Evolutionary conservation across 2,329 filamentous ascomycete species (phyloP).

Genomic region (Ophidiomyces ophidiicola): DNA sequence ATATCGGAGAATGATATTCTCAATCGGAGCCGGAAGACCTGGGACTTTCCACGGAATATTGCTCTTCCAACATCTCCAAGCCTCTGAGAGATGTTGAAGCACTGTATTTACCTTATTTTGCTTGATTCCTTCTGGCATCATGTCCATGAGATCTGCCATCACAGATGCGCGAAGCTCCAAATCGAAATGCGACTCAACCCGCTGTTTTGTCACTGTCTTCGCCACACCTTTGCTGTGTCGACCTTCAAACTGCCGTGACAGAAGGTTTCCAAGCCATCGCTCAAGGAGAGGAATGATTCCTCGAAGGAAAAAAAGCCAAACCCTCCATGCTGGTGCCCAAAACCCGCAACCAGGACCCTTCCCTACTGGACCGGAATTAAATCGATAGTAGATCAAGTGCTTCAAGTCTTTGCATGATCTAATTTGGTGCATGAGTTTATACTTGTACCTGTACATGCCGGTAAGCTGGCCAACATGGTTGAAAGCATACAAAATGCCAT

Average conservation of each 20-base stretch:
- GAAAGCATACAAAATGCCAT: constrained; percentile 98
- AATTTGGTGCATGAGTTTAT: constrained; percentile 99
- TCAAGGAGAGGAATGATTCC: constrained; percentile 95
- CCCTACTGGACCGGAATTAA: constrained; percentile 91
- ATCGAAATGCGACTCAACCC: constrained; percentile 97
- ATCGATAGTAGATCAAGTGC: constrained; percentile 97
- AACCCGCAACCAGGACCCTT: constrained; percentile 97
- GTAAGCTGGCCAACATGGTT: constrained; percentile 97
- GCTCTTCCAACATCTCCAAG: constrained; percentile 99
- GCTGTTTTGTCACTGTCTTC: constrained; percentile 97
- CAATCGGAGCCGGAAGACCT: constrained; percentile 86
- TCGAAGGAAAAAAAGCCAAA: constrained; percentile 98
- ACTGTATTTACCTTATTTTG: constrained; percentile 99
- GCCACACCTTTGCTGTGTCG: constrained; percentile 97
- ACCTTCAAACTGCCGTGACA: constrained; percentile 95
- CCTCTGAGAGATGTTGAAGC: constrained; percentile 90
- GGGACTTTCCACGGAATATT: constrained; percentile 99
- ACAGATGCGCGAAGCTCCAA: constrained; percentile 93
- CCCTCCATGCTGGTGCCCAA: constrained; percentile 96
- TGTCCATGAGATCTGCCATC: constrained; percentile 98
- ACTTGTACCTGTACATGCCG: constrained; percentile 99
- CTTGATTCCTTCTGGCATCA: constrained; percentile 99
- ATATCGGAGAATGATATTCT: constrained; percentile 96
- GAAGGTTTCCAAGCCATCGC: constrained; percentile 90
- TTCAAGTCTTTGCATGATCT: constrained; percentile 98